Evolutionary conservation across 306 rosid species (phyloP), one percentile per base, ranked within the genome.

Genomic region (Carpinus viminea): DNA sequence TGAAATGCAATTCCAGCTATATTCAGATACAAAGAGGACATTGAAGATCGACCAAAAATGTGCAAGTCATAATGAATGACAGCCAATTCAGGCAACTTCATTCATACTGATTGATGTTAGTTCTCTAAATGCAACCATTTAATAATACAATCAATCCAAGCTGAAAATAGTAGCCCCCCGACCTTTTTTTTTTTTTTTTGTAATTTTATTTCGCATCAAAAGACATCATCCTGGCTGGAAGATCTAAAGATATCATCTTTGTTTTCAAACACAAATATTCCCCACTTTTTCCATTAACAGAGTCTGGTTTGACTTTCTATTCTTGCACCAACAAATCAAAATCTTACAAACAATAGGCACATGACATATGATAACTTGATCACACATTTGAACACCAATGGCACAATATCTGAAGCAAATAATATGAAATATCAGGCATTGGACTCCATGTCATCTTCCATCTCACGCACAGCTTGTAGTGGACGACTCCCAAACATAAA

Each of bases 401-500:
- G 50, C 43, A 41, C 66, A 75, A 31, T 46, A 82, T 20, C 68
- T 1, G 26, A 71, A 41, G 76, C 60, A 68, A 20, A 17, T 12
- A 56, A 12, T 68, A 26, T 38, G 3, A 36, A 59, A 50, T 43
- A 75, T 64, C 62, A 82, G 48, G 68, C 83, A 85, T 82, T 82
- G 83, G 81, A 78, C 50, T 85, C 88, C 79, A 72, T 46, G 74
- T 85, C 88, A 72, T 85, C 88, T 76, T 85, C 88, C 79, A 76
- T 79, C 56, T 85, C 86, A 11, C 73, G 84, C 55, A 82, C 84
- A n/a, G 88, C 83, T 59, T 85, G 88, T 56, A 85, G 88, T 38
- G 88, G 88, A 75, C 79, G 84, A 46, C 88, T 79, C 79, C 84
- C 88, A 46, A 68, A 76, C 65, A 79, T 68, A 72, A 82, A 72